Percentiles rank a stretch among this genome's conserved stretches.
Conservation (phyloP, 371 early-diverging fungal species). For the Zychaea mexicana region DNA sequence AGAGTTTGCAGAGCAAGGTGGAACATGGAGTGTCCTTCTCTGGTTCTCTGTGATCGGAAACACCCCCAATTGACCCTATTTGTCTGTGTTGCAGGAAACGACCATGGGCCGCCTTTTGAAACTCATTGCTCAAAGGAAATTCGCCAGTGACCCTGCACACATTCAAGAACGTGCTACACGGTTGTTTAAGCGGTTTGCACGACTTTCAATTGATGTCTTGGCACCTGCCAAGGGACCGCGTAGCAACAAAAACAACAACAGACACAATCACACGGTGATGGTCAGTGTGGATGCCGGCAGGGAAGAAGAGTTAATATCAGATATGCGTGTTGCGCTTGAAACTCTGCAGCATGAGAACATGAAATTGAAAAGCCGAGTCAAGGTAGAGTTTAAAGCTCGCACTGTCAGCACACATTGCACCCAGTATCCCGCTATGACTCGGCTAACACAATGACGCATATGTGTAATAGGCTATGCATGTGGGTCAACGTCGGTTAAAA, state of each 20-base stretch:
- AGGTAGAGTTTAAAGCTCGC: too few species aligned
- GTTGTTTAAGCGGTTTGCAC: constrained; percentile 35
- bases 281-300: constrained; percentile 37
- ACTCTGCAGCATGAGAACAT: constrained; percentile 39
- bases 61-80: neutral
- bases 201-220: constrained; percentile 37
- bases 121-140: constrained; percentile 35
- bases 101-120: constrained; percentile 52
- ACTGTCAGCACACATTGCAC: too few species aligned
- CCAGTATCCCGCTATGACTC: neutral
- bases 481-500: constrained; percentile 34
- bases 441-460: neutral
- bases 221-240: constrained; percentile 21
- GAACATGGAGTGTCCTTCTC: too few species aligned
- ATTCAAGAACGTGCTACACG: constrained; percentile 31
- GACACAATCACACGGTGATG: constrained; percentile 11
- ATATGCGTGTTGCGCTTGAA: constrained; percentile 39
- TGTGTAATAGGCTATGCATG: constrained; percentile 31
- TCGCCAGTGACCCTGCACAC: constrained; percentile 34
- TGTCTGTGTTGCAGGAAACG: constrained; percentile 37
- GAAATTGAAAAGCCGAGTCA: constrained; percentile 35
- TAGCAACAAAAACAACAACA: neutral
- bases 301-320: constrained; percentile 43
- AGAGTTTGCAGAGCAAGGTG: neutral
- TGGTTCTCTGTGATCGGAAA: too few species aligned